Evolutionary conservation across 306 rosid species (phyloP).

Genomic region (Medicago arabica): DNA sequence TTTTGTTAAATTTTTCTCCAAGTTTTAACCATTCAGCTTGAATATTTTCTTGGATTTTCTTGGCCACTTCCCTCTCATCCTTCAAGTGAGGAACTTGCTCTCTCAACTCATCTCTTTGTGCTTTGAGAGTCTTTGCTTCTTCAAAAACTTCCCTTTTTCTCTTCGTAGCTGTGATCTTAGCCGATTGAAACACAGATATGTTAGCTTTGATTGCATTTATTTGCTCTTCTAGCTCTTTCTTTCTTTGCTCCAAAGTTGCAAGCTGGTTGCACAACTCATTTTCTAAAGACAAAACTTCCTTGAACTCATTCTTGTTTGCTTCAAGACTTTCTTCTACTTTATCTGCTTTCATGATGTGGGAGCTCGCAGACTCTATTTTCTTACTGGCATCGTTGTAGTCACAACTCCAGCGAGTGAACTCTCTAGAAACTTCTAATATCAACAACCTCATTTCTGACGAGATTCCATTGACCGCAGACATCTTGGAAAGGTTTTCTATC

Average conservation of each 20-base stretch:
- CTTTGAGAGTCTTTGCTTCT: slow-evolving; percentile 54
- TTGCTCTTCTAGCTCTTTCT: slow-evolving; percentile 59
- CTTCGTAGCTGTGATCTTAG: slow-evolving; percentile 42
- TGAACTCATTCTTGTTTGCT: slow-evolving; percentile 55
- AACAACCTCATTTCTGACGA: slow-evolving; percentile 46
- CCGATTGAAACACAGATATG: slow-evolving; percentile 49
- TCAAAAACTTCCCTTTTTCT: slow-evolving; percentile 56
- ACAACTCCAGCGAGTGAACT: slow-evolving; percentile 47
- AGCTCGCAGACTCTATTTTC: slow-evolving; percentile 48
- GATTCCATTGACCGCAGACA: slow-evolving; percentile 44
- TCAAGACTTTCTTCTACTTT: slow-evolving; percentile 54
- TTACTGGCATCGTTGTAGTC: slow-evolving; percentile 51
- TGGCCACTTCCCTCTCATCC: slow-evolving; percentile 51
- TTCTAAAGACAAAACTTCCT: slow-evolving; percentile 50
- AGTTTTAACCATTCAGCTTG: slow-evolving; percentile 54
- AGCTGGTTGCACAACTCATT: slow-evolving; percentile 52
- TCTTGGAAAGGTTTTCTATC: slow-evolving; percentile 47
- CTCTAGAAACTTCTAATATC: slow-evolving; percentile 52
- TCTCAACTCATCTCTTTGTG: slow-evolving; percentile 55
- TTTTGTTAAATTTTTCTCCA: slow-evolving; percentile 45
- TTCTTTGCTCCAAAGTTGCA: slow-evolving; percentile 48
- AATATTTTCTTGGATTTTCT: slow-evolving; percentile 49
- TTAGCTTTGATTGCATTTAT: slow-evolving; percentile 49
- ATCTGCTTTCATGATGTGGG: slow-evolving; percentile 52
- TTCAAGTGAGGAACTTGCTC: slow-evolving; percentile 50